Conservation (phyloP, 306 rosid genomes). For the Albizia julibrissin region DNA sequence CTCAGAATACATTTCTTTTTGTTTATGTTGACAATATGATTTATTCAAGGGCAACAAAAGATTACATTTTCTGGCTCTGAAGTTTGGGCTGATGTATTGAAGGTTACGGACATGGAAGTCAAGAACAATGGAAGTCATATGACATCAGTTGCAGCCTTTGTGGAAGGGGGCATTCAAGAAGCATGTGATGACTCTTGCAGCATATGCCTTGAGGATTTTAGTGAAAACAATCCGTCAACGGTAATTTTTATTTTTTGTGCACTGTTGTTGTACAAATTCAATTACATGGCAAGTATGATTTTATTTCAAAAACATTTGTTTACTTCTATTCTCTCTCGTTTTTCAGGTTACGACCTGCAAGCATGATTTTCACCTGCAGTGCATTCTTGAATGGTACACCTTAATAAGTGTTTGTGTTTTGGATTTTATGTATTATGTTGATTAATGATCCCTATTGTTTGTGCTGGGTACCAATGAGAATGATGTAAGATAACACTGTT, state of each 20-base stretch:
- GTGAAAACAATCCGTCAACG: constrained; percentile 76
- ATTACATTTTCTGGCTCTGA: constrained; percentile 27
- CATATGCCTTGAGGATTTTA: constrained; percentile 95
- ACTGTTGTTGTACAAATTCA: background rate
- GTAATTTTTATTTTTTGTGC: constrained; percentile 44
- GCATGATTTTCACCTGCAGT: constrained; percentile 95
- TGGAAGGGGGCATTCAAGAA: constrained; percentile 94
- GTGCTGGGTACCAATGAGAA: background rate
- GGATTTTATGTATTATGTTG: background rate
- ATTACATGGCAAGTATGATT: constrained; percentile 1
- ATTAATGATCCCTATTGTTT: background rate
- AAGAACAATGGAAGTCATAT: constrained; percentile 51
- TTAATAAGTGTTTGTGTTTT: background rate
- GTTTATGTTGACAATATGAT: background rate
- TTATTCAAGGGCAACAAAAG: background rate
- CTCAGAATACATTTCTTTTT: constrained; percentile 8
- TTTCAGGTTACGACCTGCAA: constrained; percentile 79
- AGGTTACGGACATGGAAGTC: constrained; percentile 60
- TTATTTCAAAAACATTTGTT: constrained; percentile 25
- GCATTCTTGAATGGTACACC: constrained; percentile 94
- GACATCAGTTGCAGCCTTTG: constrained; percentile 89
- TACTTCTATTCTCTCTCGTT: constrained; percentile 29
- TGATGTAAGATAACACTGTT: background rate
- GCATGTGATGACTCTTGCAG: constrained; percentile 90
- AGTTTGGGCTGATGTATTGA: constrained; percentile 34